Percentiles rank a stretch among this genome's conserved stretches.
These are phyloP conservation scores for Penicillium coffeae DNA, from an alignment of 495 filamentous ascomycete species.

Conservation along the genomic window DNA sequence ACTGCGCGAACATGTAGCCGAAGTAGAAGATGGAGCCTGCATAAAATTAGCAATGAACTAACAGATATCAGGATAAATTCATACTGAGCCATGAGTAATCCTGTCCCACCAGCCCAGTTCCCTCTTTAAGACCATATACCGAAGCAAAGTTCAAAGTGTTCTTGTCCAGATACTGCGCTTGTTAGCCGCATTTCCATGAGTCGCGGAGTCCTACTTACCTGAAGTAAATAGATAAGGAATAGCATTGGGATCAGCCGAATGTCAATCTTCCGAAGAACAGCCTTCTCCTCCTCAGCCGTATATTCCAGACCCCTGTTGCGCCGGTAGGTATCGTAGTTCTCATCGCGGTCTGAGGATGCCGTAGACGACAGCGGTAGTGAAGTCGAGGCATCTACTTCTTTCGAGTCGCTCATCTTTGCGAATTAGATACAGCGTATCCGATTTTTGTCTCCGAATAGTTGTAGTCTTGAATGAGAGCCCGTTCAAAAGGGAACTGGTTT, in stretches of 20 bases:
- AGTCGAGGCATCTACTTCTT: slow-evolving; percentile 13
- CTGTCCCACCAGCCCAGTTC: slow-evolving; percentile 48
- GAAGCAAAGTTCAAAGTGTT: slow-evolving; percentile 57
- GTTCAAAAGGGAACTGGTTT: too few relatives aligned
- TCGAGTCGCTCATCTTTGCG: slow-evolving; percentile 1
- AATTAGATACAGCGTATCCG: too few relatives aligned
- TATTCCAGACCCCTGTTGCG: slow-evolving; percentile 29
- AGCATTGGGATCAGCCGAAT: slow-evolving; percentile 51
- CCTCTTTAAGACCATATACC: slow-evolving; percentile 54
- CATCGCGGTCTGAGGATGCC: slow-evolving; percentile 18
- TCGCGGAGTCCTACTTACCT: slow-evolving; percentile 14
- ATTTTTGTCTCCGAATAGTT: too few relatives aligned
- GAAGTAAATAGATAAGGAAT: slow-evolving; percentile 50
- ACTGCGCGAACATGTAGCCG: slow-evolving; percentile 50
- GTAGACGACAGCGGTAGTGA: slow-evolving; percentile 6
- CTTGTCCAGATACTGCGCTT: slow-evolving; percentile 56
- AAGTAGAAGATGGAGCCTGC: slow-evolving; percentile 54
- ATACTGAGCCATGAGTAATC: slow-evolving; percentile 55
- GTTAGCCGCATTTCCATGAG: slow-evolving; percentile 1
- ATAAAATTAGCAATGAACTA: not conserved
- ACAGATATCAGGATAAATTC: not conserved
- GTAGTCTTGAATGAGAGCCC: too few relatives aligned
- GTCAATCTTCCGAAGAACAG: slow-evolving; percentile 54
- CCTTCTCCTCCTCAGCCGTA: slow-evolving; percentile 43
- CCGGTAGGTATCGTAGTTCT: slow-evolving; percentile 23